phyloP scores from a whole-genome alignment of 345 rosid genomes.

The Adansonia digitata region DNA sequence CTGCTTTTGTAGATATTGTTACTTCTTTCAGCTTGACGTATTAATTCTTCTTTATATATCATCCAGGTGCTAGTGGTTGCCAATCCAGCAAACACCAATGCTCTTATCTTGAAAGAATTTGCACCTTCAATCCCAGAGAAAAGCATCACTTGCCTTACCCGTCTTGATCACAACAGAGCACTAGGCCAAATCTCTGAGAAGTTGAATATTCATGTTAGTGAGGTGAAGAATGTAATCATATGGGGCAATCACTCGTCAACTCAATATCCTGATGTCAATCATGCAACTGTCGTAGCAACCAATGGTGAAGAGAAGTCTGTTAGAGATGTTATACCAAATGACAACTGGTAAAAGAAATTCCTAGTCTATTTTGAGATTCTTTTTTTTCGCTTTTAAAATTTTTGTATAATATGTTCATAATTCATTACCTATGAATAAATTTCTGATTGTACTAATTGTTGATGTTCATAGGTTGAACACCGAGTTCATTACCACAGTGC shows the following conservation, averaged over 20 bases:
- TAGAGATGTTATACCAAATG: conserved; percentile 46
- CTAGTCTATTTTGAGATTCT: not conserved
- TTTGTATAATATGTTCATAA: too few species aligned
- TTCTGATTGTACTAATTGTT: not conserved
- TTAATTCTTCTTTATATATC: not conserved
- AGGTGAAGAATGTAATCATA: conserved; percentile 64
- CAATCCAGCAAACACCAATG: conserved; percentile 89
- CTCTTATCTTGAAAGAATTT: conserved; percentile 66
- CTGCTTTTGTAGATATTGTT: not conserved
- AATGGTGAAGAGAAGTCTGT: conserved; percentile 38
- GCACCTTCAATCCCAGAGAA: conserved; percentile 76
- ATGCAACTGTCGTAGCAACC: conserved; percentile 43
- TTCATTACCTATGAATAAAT: not conserved
- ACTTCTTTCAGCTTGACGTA: not conserved
- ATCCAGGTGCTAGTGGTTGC: conserved; percentile 62
- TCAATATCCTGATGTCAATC: conserved; percentile 81
- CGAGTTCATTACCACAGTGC: conserved; percentile 57
- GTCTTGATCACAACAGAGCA: conserved; percentile 87
- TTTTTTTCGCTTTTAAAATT: not conserved
- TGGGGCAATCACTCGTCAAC: conserved; percentile 97
- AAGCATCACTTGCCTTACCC: conserved; percentile 74
- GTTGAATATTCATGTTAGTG: conserved; percentile 45
- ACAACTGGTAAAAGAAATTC: conserved; percentile 39
- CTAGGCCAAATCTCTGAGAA: conserved; percentile 62
- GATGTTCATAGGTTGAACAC: conserved; percentile 35